phyloP scores from a whole-genome alignment of 305 asterid genomes.

The Fraxinus nigra region DNA sequence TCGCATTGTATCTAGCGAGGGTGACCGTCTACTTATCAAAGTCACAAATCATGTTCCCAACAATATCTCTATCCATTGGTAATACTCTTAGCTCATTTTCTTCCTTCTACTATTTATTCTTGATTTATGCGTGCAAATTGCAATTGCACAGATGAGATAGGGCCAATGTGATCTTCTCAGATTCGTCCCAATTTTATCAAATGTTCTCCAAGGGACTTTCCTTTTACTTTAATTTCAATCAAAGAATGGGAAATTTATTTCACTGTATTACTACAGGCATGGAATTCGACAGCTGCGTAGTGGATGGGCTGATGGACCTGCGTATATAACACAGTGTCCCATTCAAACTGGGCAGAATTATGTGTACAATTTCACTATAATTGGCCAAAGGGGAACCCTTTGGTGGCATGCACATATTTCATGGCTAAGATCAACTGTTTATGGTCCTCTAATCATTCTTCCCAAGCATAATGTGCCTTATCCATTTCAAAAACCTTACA shows the following conservation, averaged over 20 bases:
- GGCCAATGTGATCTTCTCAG: background rate
- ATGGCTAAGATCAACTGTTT: slow-evolving; percentile 22
- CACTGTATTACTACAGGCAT: slow-evolving; percentile 15
- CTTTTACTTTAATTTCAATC: background rate
- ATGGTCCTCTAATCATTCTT: slow-evolving; percentile 23
- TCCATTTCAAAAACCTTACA: slow-evolving; percentile 23
- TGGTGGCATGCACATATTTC: slow-evolving; percentile 29
- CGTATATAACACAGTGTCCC: slow-evolving; percentile 24
- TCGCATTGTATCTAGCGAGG: slow-evolving; percentile 42
- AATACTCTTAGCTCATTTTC: background rate
- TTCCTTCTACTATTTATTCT: background rate
- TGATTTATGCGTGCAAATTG: background rate
- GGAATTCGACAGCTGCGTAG: slow-evolving; percentile 24
- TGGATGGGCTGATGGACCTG: slow-evolving; percentile 33
- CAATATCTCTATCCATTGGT: slow-evolving; percentile 49
- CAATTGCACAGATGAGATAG: background rate
- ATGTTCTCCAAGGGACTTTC: background rate
- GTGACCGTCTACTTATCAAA: slow-evolving; percentile 47
- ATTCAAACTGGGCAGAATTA: slow-evolving; percentile 21
- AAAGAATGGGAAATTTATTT: background rate
- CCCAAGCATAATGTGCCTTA: slow-evolving; percentile 15
- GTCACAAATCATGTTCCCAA: slow-evolving; percentile 45
- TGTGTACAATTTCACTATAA: slow-evolving; percentile 23
- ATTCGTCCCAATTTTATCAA: background rate
- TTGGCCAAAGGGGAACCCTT: slow-evolving; percentile 27